phyloP scores from a whole-genome alignment of 805 yeast genomes.

The Phaffomyces opuntiae region DNA sequence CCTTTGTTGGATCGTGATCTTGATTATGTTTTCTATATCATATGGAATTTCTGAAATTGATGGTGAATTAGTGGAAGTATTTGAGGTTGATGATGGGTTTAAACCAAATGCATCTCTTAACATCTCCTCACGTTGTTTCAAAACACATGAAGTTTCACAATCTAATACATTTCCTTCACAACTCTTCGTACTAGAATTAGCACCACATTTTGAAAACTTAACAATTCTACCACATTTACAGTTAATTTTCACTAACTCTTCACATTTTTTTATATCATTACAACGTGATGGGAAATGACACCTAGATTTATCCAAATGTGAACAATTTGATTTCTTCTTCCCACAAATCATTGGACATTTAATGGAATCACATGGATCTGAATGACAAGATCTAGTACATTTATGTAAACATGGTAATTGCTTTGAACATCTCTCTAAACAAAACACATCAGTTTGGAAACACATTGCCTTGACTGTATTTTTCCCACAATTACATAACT shows the following conservation, averaged over 20 bases:
- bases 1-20: conserved; percentile 33
- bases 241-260: conserved; percentile 37
- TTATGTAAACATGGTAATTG: conserved; percentile 40
- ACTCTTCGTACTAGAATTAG: conserved; percentile 29
- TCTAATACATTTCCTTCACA: conserved; percentile 32
- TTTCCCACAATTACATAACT: conserved; percentile 58
- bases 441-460: conserved; percentile 59
- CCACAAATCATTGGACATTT: conserved; percentile 57
- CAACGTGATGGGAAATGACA: conserved; percentile 62
- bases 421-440: conserved; percentile 58
- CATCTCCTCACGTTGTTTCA: conserved; percentile 49
- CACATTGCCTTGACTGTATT: conserved; percentile 54
- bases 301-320: conserved; percentile 53
- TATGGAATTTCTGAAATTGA: conserved; percentile 12
- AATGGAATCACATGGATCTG: conserved; percentile 44
- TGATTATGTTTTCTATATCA: conserved; percentile 15
- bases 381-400: conserved; percentile 52
- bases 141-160: conserved; percentile 69
- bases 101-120: conserved; percentile 57
- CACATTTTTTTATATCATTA: conserved; percentile 45
- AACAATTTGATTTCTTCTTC: conserved; percentile 46
- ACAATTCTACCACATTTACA: conserved; percentile 63
- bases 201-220: conserved; percentile 49
- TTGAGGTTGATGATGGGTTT: not conserved
- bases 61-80: not conserved